Conservation (phyloP, 116 monocot genomes). For the Phalaenopsis hybrid region DNA sequence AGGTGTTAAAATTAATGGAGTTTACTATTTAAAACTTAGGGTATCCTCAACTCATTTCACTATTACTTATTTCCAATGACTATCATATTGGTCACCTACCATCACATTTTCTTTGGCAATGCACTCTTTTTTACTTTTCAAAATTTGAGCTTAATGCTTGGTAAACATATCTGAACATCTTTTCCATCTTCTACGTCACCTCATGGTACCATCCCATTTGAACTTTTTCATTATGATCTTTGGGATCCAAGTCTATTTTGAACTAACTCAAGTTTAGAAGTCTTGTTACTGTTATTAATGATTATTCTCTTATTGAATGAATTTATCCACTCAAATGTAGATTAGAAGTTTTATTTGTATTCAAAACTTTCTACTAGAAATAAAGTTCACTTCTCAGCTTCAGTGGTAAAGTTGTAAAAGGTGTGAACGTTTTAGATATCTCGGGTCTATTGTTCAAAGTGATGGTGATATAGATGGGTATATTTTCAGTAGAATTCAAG, state of each 20-base stretch:
- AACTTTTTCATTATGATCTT: not conserved
- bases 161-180: not conserved
- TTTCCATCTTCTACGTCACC: not conserved
- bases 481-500: no score
- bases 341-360: not conserved
- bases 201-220: not conserved
- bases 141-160: not conserved
- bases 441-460: no score
- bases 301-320: not conserved
- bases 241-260: not conserved
- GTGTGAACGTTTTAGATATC: no score
- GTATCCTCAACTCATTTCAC: not conserved
- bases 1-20: not conserved
- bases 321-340: not conserved
- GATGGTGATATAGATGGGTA: no score
- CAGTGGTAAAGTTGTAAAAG: no score
- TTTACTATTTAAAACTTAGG: not conserved
- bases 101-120: not conserved
- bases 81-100: not conserved
- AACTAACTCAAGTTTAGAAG: not conserved
- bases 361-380: not conserved
- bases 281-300: not conserved
- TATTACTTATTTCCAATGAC: not conserved
- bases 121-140: not conserved
- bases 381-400: not conserved